These are phyloP conservation scores for Ambrosia artemisiifolia DNA, from an alignment of 129 eudicot genomes.

Conservation along the genomic window DNA sequence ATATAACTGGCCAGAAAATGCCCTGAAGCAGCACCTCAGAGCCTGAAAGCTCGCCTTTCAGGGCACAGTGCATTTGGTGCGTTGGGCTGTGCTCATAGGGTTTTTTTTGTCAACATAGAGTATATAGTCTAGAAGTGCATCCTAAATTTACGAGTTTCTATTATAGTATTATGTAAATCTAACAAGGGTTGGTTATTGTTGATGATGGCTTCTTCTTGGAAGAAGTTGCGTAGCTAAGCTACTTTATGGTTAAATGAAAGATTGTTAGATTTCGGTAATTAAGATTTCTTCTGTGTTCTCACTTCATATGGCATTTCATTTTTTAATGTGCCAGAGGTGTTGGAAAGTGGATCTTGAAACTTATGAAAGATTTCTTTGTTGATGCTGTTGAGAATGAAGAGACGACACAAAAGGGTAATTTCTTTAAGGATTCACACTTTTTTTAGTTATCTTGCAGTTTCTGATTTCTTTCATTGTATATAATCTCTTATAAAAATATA, in stretches of 20 bases:
- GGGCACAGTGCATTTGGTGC: too few species aligned
- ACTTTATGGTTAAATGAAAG: not conserved
- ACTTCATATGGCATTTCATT: not conserved
- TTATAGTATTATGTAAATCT: not conserved
- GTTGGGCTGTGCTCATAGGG: too few species aligned
- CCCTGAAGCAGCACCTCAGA: too few species aligned
- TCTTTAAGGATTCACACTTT: not conserved
- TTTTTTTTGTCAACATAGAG: not conserved
- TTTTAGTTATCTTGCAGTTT: slow-evolving; percentile 18
- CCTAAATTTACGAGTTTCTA: not conserved
- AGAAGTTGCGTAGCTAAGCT: not conserved
- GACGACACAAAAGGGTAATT: slow-evolving; percentile 45
- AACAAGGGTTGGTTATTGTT: not conserved
- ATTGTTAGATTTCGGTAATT: not conserved
- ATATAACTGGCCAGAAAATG: too few species aligned
- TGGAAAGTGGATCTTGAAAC: slow-evolving; percentile 86
- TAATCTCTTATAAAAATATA: slow-evolving; percentile 12
- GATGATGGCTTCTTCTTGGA: slow-evolving; percentile 8
- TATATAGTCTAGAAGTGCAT: not conserved
- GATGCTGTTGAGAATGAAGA: slow-evolving; percentile 53
- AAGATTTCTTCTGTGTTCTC: not conserved
- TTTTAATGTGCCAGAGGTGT: slow-evolving; percentile 55
- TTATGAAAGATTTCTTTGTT: slow-evolving; percentile 67
- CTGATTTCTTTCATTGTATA: not conserved
- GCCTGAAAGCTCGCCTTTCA: too few species aligned